These are phyloP conservation scores for Candida buenavistaensis DNA, from an alignment of 1,139 yeast species.

Conservation along the genomic window DNA sequence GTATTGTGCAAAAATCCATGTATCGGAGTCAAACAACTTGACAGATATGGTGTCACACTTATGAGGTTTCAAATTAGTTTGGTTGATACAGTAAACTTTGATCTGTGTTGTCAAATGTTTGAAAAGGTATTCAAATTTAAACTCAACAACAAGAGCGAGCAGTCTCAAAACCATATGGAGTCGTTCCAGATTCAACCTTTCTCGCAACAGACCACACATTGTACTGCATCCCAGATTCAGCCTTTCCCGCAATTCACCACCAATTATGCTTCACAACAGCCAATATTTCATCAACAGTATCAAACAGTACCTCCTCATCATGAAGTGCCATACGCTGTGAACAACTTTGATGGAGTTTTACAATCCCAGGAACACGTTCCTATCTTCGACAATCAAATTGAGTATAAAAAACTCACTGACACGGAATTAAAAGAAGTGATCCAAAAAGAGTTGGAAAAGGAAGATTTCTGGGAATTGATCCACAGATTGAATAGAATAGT, in stretches of 20 bases:
- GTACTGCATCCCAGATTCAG: not conserved
- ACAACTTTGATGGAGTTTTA: no score
- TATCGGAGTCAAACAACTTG: constrained; percentile 25
- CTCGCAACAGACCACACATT: not conserved
- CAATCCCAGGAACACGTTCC: constrained; percentile 2
- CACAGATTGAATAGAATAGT: constrained; percentile 13
- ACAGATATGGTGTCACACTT: constrained; percentile 19
- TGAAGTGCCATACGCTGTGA: no score
- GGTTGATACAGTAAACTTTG: constrained; percentile 11
- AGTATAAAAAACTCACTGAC: constrained; percentile 15
- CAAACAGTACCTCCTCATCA: constrained; percentile 1
- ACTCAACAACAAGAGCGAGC: constrained; percentile 3
- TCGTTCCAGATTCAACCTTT: not conserved
- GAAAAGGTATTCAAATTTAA: constrained; percentile 6
- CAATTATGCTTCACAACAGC: constrained; percentile 3
- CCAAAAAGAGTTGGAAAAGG: constrained; percentile 10
- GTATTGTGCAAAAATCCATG: constrained; percentile 23
- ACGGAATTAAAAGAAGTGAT: constrained; percentile 14
- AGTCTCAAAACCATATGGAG: not conserved
- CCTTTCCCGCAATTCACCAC: no score
- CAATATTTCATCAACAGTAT: not conserved
- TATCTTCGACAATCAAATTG: constrained; percentile 7
- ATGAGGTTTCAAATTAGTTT: constrained; percentile 23
- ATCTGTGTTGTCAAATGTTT: constrained; percentile 13
- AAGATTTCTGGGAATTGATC: constrained; percentile 12